Conservation (phyloP, 805 yeast species). For the Monosporozyma unispora region DNA sequence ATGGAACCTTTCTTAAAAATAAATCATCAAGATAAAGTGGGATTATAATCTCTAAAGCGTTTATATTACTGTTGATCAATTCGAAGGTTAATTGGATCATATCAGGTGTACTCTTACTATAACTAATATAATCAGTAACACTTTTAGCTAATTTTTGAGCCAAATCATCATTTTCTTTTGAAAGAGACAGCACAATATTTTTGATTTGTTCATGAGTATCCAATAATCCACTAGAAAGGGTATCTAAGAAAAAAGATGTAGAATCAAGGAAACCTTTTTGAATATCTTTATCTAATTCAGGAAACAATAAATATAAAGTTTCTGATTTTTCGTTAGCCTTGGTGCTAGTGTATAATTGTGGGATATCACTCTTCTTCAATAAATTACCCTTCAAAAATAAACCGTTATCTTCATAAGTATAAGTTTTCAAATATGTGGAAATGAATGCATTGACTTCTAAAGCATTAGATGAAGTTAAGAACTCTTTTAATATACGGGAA, state of each 20-base stretch:
- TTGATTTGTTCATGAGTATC: slow-evolving; percentile 10
- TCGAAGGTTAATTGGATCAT: not conserved
- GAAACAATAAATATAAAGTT: slow-evolving; percentile 17
- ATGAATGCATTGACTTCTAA: slow-evolving; percentile 15
- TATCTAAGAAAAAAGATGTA: slow-evolving; percentile 12
- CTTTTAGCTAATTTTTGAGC: slow-evolving; percentile 9
- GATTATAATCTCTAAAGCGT: slow-evolving; percentile 8
- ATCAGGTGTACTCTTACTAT: not conserved
- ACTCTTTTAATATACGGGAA: slow-evolving; percentile 10
- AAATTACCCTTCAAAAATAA: slow-evolving; percentile 24
- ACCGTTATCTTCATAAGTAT: slow-evolving; percentile 23
- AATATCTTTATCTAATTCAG: slow-evolving; percentile 6
- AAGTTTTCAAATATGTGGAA: slow-evolving; percentile 17
- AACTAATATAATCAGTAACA: slow-evolving; percentile 9
- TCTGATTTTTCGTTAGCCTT: slow-evolving; percentile 10
- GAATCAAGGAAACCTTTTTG: slow-evolving; percentile 8
- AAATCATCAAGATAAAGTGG: slow-evolving; percentile 14
- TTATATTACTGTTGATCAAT: slow-evolving; percentile 5
- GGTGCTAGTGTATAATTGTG: slow-evolving; percentile 29
- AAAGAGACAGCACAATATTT: slow-evolving; percentile 7
- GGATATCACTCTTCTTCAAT: slow-evolving; percentile 30
- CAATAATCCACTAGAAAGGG: slow-evolving; percentile 9
- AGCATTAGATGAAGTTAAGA: slow-evolving; percentile 3
- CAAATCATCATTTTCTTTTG: slow-evolving; percentile 6
- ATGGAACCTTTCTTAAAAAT: slow-evolving; percentile 24